Base-by-base conservation (phyloP, 768 basidiomycete species). In the Termitomyces sp. region DNA sequence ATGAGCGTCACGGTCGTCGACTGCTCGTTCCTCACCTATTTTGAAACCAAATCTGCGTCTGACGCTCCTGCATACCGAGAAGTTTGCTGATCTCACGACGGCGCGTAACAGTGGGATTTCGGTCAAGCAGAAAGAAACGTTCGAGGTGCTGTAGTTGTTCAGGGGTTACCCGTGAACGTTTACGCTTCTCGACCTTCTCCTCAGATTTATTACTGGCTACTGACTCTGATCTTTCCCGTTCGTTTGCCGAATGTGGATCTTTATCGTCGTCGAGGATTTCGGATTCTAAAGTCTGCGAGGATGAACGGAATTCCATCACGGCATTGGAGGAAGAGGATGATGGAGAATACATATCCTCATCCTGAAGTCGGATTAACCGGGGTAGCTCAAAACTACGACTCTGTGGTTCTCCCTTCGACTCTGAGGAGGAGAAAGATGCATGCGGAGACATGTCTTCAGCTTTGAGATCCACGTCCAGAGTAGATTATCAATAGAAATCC, bases 11-110 rank as follows among this genome's bases (percentile, higher is more conserved):
- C 15, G 53, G 2, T 7, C 38, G 58, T 41, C 17, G 30, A 7
- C 15, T 12, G 22, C 28, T 19, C 17, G 11, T 26, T 21, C 60
- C 74, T 55, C 59, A 86, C 90, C 90, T 76, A 65, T 93, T 92
- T 67, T 93, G 90, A 63, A 91, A 93, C 90, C 90, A 92, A 45
- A 93, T 87, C 69, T 92, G 90, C 0, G 88, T 90, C 74, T 92
- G 90, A 37, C 89, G 83, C 70, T 92, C 90, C 49, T 87, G 81
- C 86, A 93, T 90, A 15, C 88, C 87, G 5, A 93, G 74, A 53
- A 81, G 68, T 24, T 84, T 79, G 55, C 86, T 83, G 51, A 93
- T 89, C 62, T 90, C 89, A 52, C 82, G 81, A 42, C 90, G 76
- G 47, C 83, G 78, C 11, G 78, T 77, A 2, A 86, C 84, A 2